Evolutionary conservation across 2,329 filamentous ascomycete genomes (phyloP).

Genomic region (Claviceps purpurea): DNA sequence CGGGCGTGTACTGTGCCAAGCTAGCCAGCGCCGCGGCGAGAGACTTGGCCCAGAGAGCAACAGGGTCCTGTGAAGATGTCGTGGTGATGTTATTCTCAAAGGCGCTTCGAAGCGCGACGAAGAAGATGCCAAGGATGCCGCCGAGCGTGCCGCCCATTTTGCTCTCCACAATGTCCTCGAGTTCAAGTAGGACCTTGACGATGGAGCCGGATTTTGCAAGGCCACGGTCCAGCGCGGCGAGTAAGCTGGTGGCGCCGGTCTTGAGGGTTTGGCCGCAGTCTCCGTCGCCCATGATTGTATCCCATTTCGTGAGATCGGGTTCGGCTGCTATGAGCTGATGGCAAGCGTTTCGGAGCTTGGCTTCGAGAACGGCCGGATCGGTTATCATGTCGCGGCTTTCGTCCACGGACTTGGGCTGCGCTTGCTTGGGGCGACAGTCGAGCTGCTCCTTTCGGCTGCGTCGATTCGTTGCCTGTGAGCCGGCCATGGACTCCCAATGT

Average conservation of each 20-base stretch:
- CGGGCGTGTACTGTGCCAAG: conserved; percentile 38
- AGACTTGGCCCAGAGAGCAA: conserved; percentile 30
- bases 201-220: conserved; percentile 30
- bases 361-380: conserved; percentile 38
- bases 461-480: conserved; percentile 24
- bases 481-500: conserved; percentile 38
- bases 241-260: conserved; percentile 33
- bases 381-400: conserved; percentile 31
- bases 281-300: conserved; percentile 50
- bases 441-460: conserved; percentile 29
- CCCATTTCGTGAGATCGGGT: conserved; percentile 49
- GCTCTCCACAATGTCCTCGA: conserved; percentile 42
- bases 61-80: conserved; percentile 17
- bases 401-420: conserved; percentile 22
- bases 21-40: conserved; percentile 30
- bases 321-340: conserved; percentile 41
- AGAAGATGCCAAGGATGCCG: conserved; percentile 41
- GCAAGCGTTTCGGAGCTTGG: conserved; percentile 41
- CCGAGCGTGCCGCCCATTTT: conserved; percentile 41
- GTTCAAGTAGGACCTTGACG: conserved; percentile 30
- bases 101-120: conserved; percentile 32
- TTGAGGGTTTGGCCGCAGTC: conserved; percentile 52
- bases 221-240: conserved; percentile 32
- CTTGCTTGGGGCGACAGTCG: conserved; percentile 20
- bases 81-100: conserved; percentile 23